These are phyloP conservation scores for Filosporella fistucella DNA, from an alignment of 495 filamentous ascomycete species.

Conservation along the genomic window DNA sequence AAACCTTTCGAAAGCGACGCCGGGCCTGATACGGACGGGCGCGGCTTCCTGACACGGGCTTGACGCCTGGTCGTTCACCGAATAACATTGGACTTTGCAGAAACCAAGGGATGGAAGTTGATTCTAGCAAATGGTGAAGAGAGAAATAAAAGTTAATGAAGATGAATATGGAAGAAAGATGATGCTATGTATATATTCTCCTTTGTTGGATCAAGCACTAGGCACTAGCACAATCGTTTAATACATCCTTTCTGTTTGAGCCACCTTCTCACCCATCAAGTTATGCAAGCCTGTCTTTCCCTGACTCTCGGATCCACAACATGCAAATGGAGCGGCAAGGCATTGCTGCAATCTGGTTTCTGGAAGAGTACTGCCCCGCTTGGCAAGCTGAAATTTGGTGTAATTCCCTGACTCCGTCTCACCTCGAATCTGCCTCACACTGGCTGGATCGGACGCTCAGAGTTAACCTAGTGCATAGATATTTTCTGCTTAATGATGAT, in stretches of 20 bases:
- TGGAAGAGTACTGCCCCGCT: no score
- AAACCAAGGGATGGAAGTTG: neutral
- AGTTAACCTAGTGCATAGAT: no score
- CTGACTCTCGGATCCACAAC: neutral
- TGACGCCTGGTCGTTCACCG: neutral
- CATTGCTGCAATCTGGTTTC: neutral
- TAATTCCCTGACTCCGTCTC: neutral
- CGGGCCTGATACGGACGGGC: no score
- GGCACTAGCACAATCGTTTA: neutral
- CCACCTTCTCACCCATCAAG: neutral
- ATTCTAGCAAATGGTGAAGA: neutral
- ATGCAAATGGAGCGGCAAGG: neutral
- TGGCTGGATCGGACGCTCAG: neutral
- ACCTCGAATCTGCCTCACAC: constrained; percentile 5
- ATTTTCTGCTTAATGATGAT: no score
- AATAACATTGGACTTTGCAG: neutral
- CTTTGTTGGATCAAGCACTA: neutral
- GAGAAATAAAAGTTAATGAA: neutral
- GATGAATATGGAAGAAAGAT: neutral
- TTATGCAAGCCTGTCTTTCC: neutral
- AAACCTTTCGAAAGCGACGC: no score
- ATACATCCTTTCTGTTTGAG: no score
- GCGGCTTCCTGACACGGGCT: no score
- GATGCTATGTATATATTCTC: neutral
- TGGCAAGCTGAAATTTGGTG: neutral